Evolutionary conservation across 169 alveolate genomes (phyloP), one percentile per base, ranked within the genome.

Genomic region (Besnoitia besnoiti): DNA sequence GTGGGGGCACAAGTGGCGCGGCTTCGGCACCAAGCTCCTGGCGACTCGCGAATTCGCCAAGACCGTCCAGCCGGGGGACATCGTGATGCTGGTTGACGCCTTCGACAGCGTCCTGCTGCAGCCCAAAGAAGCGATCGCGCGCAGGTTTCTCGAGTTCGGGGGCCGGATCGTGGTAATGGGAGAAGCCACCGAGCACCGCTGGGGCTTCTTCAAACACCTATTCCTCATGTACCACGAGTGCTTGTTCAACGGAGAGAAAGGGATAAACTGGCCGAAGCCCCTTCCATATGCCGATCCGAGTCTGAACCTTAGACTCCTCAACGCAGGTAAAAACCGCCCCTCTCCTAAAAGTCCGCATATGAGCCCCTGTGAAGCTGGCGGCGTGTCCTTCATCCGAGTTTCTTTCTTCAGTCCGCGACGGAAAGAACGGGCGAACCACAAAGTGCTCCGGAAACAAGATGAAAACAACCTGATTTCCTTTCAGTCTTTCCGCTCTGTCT

Each of bases 1-100:
- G 44, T 89, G 93, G 93, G 73, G 87, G 12, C 77, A 89, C 24
- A 89, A 89, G 24, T 89, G 93, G 93, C 33, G 37, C 4, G 93
- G 93, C 40, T 89, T 89, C 75, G 89, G 90, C 0, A 39, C 49
- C 27, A 89, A 89, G 35, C 19, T 40, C 3, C 19, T 49, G 93
- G 59, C 44, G 44, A 39, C 33, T 44, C 37, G 10, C 40, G 79
- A 75, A 10, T 89, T 40, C 79, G 5, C 76, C 67, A 61, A 73
- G 73, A 12, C 7, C 35, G 44, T 84, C 21, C 91, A 89, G 35
- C 93, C 93, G 35, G 47, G 79, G 21, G 93, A 89, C 33, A 84
- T 89, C 42, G 79, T 89, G 24, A 67, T 89, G 85, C n/a, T 75
- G 19, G 51, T 67, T 3, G 93, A 89, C 24, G 93, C 77, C 16